phyloP scores from a whole-genome alignment of 164 flowering plant species.

The Euptelea pleiosperma region DNA sequence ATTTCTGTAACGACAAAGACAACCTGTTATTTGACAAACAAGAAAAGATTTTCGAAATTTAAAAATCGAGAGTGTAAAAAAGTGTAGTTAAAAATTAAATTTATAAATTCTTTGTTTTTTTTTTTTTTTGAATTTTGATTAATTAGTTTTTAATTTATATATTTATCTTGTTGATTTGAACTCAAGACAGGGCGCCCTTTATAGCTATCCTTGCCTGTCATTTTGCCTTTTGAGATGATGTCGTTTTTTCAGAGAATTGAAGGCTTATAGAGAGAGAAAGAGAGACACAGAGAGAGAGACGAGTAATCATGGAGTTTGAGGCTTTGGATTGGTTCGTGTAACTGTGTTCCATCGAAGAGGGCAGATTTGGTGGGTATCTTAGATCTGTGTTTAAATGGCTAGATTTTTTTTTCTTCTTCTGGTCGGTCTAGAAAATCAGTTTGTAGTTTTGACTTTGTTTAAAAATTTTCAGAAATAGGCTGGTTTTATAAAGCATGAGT shows the following conservation, averaged over 20 bases:
- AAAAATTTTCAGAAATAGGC: too few relatives aligned
- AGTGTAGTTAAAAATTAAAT: background rate
- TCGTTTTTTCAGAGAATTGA: conserved; percentile 27
- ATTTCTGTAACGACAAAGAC: conserved; percentile 31
- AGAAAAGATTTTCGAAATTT: background rate
- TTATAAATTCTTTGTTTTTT: background rate
- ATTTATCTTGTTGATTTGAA: conserved; percentile 37
- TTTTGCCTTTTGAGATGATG: conserved; percentile 29
- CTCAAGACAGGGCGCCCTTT: conserved; percentile 39
- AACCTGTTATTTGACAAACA: conserved; percentile 21
- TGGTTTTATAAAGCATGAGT: background rate
- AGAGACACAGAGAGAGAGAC: conserved; percentile 5
- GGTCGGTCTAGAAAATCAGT: background rate
- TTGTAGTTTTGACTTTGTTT: conserved; percentile 1
- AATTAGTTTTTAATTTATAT: background rate
- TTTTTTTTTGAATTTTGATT: background rate
- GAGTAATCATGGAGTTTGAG: conserved; percentile 23
- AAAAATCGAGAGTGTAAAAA: background rate
- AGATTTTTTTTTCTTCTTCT: background rate
- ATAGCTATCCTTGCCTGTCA: conserved; percentile 32
- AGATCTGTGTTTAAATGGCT: conserved; percentile 26
- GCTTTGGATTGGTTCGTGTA: conserved; percentile 23
- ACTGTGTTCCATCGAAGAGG: conserved; percentile 17
- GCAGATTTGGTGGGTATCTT: conserved; percentile 26
- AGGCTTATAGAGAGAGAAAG: conserved; percentile 5